Conservation (phyloP, 345 rosid species). For the Hibiscus mutabilis region DNA sequence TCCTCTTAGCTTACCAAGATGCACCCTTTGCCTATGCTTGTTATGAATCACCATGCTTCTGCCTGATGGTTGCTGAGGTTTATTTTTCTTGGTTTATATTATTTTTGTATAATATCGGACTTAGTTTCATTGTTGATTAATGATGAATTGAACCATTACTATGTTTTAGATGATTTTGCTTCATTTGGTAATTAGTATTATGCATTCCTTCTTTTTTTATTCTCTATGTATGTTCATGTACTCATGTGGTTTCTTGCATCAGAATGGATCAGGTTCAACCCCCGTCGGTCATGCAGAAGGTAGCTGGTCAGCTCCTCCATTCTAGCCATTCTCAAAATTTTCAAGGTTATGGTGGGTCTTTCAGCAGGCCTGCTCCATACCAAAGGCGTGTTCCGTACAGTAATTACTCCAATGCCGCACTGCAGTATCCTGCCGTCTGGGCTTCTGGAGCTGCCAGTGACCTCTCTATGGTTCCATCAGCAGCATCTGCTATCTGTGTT, state of each 20-base stretch:
- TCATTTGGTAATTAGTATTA: background rate
- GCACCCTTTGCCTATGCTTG: background rate
- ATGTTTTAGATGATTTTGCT: background rate
- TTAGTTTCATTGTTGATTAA: background rate
- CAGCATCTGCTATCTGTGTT: conserved; percentile 43
- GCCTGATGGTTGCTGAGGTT: background rate
- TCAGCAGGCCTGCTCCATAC: conserved; percentile 42
- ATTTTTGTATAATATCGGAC: background rate
- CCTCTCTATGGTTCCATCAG: conserved; percentile 30
- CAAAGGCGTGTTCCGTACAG: conserved; percentile 49
- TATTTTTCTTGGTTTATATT: background rate
- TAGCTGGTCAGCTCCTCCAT: conserved; percentile 51
- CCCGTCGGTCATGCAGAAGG: conserved; percentile 38
- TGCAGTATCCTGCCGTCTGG: conserved; percentile 33
- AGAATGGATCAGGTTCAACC: conserved; percentile 54
- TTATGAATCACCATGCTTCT: background rate
- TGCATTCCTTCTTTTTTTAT: background rate
- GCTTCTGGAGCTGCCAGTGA: conserved; percentile 17
- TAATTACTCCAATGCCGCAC: conserved; percentile 62
- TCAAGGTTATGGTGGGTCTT: conserved; percentile 31
- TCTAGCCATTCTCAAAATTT: conserved; percentile 39
- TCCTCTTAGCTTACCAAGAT: background rate
- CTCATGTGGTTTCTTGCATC: conserved; percentile 16
- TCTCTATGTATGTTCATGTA: background rate
- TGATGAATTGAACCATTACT: background rate